These are phyloP conservation scores for Ricinus communis DNA, from an alignment of 345 rosid species.

Conservation along the genomic window DNA sequence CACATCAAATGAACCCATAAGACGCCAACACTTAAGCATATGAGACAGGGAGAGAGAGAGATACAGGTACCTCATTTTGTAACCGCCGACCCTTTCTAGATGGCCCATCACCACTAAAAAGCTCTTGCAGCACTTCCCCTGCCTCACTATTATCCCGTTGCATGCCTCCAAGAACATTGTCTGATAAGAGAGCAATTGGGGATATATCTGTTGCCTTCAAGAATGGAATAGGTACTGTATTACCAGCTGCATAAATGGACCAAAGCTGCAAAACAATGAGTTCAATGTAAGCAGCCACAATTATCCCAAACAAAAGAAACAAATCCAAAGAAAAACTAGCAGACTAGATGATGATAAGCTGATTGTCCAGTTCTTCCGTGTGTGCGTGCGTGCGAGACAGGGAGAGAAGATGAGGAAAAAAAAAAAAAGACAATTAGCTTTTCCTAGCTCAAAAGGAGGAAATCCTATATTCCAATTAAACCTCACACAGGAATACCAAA, in stretches of 20 bases:
- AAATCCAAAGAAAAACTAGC: not conserved
- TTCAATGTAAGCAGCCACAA: slow-evolving; percentile 7
- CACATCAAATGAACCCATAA: slow-evolving; percentile 10
- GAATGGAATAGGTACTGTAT: slow-evolving; percentile 96
- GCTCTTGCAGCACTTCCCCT: slow-evolving; percentile 81
- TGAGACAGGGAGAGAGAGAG: not conserved
- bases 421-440: not conserved
- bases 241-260: slow-evolving; percentile 98
- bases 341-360: not conserved
- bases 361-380: not conserved
- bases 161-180: slow-evolving; percentile 70
- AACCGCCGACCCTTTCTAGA: slow-evolving; percentile 74
- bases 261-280: slow-evolving; percentile 68
- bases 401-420: too few species aligned
- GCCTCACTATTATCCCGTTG: slow-evolving; percentile 56
- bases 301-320: slow-evolving; percentile 6
- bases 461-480: not conserved
- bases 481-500: slow-evolving; percentile 6
- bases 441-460: not conserved
- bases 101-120: slow-evolving; percentile 80
- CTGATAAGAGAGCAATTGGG: slow-evolving; percentile 92
- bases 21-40: not conserved
- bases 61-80: slow-evolving; percentile 81
- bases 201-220: slow-evolving; percentile 97
- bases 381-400: not conserved